These are phyloP conservation scores for Lodderomyces metapsilosis DNA, from an alignment of 1,139 yeast species.

Conservation along the genomic window DNA sequence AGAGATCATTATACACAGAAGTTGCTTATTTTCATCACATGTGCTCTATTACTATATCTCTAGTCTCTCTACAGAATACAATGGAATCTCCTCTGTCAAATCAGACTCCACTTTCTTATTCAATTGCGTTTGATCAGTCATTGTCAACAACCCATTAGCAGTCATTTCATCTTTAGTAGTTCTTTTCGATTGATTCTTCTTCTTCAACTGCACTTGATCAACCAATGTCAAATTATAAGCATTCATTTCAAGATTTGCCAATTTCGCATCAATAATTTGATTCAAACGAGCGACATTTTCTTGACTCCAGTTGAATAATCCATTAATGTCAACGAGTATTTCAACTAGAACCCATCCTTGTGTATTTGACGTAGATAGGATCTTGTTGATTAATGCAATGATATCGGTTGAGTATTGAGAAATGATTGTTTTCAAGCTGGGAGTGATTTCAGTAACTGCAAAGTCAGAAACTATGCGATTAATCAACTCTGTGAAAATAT, in stretches of 20 bases:
- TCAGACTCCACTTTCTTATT: constrained; percentile 29
- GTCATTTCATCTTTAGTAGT: constrained; percentile 8
- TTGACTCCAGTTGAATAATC: constrained; percentile 60
- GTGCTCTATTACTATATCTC: constrained; percentile 24
- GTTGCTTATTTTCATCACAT: too few species aligned
- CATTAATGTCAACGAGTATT: constrained; percentile 69
- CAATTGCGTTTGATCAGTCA: constrained; percentile 27
- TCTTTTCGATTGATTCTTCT: constrained; percentile 22
- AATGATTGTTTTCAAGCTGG: constrained; percentile 23
- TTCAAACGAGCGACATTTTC: constrained; percentile 46
- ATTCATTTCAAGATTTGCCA: constrained; percentile 49
- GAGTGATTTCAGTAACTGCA: constrained; percentile 47
- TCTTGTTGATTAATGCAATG: constrained; percentile 35
- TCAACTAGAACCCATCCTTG: constrained; percentile 62
- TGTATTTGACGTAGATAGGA: constrained; percentile 16
- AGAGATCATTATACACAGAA: too few species aligned
- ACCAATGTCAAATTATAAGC: constrained; percentile 56
- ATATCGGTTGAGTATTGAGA: constrained; percentile 35
- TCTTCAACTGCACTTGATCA: constrained; percentile 43
- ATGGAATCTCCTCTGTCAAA: constrained; percentile 42
- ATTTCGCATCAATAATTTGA: constrained; percentile 45
- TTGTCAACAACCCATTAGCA: constrained; percentile 36
- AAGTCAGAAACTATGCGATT: constrained; percentile 64
- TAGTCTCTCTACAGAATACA: constrained; percentile 53
- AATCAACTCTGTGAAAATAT: constrained; percentile 68